Conservation (phyloP, 2,329 filamentous ascomycete genomes). For the Chaetomium sp. region DNA sequence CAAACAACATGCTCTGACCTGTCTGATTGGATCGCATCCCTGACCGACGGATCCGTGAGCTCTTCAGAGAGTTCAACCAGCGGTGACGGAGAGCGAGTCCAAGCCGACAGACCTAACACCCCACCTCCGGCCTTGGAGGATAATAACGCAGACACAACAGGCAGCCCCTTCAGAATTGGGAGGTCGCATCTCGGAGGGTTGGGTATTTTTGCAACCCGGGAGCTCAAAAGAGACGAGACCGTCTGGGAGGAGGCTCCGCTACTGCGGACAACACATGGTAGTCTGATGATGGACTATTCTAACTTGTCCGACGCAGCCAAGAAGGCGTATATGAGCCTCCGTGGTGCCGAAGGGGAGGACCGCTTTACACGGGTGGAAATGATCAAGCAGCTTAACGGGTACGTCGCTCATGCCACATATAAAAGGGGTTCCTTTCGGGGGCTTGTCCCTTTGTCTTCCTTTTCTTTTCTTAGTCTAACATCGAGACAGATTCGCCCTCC, state of each 20-base stretch:
- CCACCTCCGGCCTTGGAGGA: not conserved
- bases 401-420: constrained; percentile 19
- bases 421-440: not conserved
- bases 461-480: not conserved
- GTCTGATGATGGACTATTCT: constrained; percentile 32
- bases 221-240: constrained; percentile 33
- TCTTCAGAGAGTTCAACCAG: no score
- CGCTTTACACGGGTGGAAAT: constrained; percentile 27
- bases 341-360: constrained; percentile 29
- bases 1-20: no score
- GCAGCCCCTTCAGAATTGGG: constrained; percentile 36
- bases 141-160: not conserved
- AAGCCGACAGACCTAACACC: not conserved
- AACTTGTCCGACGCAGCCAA: constrained; percentile 28
- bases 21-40: no score
- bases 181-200: constrained; percentile 38
- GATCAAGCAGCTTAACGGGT: constrained; percentile 44
- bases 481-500: constrained; percentile 23
- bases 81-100: not conserved
- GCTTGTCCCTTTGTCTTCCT: not conserved
- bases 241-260: constrained; percentile 43
- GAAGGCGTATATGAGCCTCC: constrained; percentile 33
- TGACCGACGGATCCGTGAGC: no score
- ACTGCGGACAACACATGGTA: constrained; percentile 27
- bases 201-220: constrained; percentile 40